Evolutionary conservation across 805 yeast species (phyloP).

Genomic region (Komagataella pastoris): DNA sequence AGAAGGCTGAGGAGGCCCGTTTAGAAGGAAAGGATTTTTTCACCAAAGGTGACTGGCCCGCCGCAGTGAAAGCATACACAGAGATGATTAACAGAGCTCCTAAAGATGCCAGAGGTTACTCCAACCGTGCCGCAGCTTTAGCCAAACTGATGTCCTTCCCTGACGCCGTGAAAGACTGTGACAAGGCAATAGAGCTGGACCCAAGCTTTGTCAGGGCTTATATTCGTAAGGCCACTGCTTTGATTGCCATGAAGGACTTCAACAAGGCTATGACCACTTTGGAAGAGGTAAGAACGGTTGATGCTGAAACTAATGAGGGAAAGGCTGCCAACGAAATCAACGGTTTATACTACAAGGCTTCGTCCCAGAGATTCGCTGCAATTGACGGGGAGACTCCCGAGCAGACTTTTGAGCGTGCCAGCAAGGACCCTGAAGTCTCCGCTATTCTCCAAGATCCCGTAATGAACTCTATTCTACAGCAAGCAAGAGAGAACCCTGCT

Average conservation of each 20-base stretch:
- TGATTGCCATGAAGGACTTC: slow-evolving; percentile 81
- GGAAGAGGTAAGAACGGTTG: slow-evolving; percentile 64
- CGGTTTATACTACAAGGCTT: slow-evolving; percentile 65
- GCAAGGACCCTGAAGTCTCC: slow-evolving; percentile 90
- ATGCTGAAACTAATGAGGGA: slow-evolving; percentile 47
- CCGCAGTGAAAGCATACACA: slow-evolving; percentile 84
- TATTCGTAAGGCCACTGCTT: slow-evolving; percentile 92
- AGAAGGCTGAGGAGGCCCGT: slow-evolving; percentile 91
- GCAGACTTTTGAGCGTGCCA: slow-evolving; percentile 81
- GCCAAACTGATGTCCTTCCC: slow-evolving; percentile 95
- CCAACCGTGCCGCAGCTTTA: slow-evolving; percentile 95
- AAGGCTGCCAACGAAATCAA: slow-evolving; percentile 64
- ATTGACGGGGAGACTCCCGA: slow-evolving; percentile 86
- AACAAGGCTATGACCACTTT: slow-evolving; percentile 72
- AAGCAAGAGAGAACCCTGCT: slow-evolving; percentile 91
- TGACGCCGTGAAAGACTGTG: slow-evolving; percentile 89
- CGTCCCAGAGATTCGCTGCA: slow-evolving; percentile 67
- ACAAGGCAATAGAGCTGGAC: slow-evolving; percentile 76
- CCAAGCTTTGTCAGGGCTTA: slow-evolving; percentile 89
- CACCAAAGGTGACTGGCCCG: slow-evolving; percentile 92
- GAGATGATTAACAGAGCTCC: slow-evolving; percentile 98
- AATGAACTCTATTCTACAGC: slow-evolving; percentile 88
- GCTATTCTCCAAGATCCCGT: slow-evolving; percentile 86
- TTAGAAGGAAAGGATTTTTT: slow-evolving; percentile 81
- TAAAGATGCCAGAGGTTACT: slow-evolving; percentile 89